Conservation (phyloP, 192 early-diverging fungal species). For the Ramicandelaber brevisporus region DNA sequence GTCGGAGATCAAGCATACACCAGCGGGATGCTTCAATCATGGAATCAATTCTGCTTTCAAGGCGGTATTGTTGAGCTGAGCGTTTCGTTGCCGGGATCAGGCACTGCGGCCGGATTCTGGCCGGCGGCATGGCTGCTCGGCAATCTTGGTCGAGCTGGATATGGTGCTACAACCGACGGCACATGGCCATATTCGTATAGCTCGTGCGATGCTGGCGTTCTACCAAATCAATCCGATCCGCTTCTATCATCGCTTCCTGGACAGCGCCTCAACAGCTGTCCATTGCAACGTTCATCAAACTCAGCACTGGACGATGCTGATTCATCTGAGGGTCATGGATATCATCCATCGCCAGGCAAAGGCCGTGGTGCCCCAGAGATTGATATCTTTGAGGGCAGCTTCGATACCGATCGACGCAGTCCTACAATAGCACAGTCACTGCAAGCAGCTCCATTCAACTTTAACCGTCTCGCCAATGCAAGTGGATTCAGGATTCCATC, state of each 20-base stretch:
- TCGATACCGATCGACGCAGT: constrained; percentile 1
- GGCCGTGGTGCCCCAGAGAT: constrained; percentile 30
- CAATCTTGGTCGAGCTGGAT: constrained; percentile 27
- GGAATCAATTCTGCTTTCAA: constrained; percentile 37
- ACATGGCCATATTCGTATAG: constrained; percentile 25
- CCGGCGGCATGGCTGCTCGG: constrained; percentile 29
- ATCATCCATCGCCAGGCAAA: constrained; percentile 21
- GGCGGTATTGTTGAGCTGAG: constrained; percentile 28
- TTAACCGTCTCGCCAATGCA: no score
- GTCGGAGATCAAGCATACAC: constrained; percentile 19
- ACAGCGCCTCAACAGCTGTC: constrained; percentile 23
- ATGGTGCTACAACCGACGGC: constrained; percentile 25
- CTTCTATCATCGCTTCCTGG: constrained; percentile 21
- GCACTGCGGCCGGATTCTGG: constrained; percentile 19
- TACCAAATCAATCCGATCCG: constrained; percentile 25
- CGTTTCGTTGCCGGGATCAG: constrained; percentile 22
- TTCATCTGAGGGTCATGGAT: constrained; percentile 19
- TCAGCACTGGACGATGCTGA: no score
- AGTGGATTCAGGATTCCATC: no score
- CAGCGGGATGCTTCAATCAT: constrained; percentile 30
- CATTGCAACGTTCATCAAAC: no score
- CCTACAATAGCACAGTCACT: constrained; percentile 16
- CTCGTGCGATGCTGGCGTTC: constrained; percentile 21
- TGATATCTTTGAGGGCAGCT: constrained; percentile 21
- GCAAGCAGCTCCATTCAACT: constrained; percentile 23